Percentiles rank a stretch among this genome's conserved stretches.
Evolutionary conservation across 495 filamentous ascomycete species (phyloP).

Genomic region (Tetracladium marchalianum): DNA sequence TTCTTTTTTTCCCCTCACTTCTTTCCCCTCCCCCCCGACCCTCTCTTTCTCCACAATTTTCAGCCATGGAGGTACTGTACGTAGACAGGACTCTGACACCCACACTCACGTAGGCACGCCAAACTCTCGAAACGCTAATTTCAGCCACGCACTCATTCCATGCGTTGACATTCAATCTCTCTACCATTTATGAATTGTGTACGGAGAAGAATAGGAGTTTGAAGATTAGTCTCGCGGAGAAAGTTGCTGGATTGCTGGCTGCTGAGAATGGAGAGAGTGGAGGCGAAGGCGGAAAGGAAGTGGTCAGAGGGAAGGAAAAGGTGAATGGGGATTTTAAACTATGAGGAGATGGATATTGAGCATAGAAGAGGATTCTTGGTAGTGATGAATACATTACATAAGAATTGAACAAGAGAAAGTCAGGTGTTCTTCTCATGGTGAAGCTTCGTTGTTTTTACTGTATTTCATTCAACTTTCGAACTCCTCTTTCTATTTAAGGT

Average conservation of each 20-base stretch:
- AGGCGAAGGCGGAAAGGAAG: background rate
- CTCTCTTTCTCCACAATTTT: background rate
- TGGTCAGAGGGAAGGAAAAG: conserved; percentile 8
- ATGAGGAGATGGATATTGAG: conserved; percentile 5
- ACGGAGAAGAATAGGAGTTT: conserved; percentile 59
- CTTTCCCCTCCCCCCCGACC: background rate
- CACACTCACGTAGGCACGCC: conserved; percentile 37
- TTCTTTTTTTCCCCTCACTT: background rate
- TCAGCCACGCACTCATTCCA: conserved; percentile 53
- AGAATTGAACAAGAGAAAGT: no score
- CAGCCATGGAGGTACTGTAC: background rate
- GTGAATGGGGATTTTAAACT: conserved; percentile 23
- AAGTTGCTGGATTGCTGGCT: conserved; percentile 44
- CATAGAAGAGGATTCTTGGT: no score
- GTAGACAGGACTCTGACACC: no score
- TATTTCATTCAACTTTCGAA: no score
- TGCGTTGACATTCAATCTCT: conserved; percentile 77
- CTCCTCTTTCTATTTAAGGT: no score
- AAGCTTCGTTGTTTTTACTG: no score
- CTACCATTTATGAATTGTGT: conserved; percentile 86
- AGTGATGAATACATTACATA: no score
- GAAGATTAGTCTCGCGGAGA: conserved; percentile 62
- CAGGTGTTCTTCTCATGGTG: no score
- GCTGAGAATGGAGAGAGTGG: conserved; percentile 1
- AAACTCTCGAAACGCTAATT: conserved; percentile 53